Evolutionary conservation across 169 alveolate species (phyloP).

Genomic region (Cardiosporidium cionae): DNA sequence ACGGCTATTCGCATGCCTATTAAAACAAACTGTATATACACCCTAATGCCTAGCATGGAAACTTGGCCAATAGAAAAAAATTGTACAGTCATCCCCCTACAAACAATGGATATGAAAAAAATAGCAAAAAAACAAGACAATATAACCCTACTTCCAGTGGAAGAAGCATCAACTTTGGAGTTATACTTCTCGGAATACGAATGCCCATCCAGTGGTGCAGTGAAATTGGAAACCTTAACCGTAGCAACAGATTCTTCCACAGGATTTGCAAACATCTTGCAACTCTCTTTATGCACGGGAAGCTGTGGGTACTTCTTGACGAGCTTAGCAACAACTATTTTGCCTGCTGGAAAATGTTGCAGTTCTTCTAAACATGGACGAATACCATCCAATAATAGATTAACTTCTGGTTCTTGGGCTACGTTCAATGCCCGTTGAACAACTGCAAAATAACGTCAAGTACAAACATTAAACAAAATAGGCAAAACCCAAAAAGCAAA

Average conservation of each 20-base stretch:
- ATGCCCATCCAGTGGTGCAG: neutral
- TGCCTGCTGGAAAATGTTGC: neutral
- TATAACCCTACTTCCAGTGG: neutral
- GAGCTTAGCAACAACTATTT: neutral
- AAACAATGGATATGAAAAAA: too few relatives aligned
- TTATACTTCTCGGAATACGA: neutral
- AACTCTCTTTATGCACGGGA: neutral
- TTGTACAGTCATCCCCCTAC: too few relatives aligned
- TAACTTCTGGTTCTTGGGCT: constrained; percentile 1
- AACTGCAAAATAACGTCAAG: constrained; percentile 1
- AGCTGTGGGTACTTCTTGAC: neutral
- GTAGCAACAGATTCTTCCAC: neutral
- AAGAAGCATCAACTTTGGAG: neutral
- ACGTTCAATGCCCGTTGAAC: constrained; percentile 37
- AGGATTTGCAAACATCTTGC: neutral
- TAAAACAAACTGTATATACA: too few relatives aligned
- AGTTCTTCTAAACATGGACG: neutral
- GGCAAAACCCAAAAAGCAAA: neutral
- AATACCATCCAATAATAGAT: neutral
- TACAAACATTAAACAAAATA: neutral
- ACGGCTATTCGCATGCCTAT: too few relatives aligned
- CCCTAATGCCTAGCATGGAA: too few relatives aligned
- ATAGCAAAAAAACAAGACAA: too few relatives aligned
- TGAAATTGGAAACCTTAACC: neutral
- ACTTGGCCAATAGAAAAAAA: too few relatives aligned